Evolutionary conservation across 2,329 filamentous ascomycete genomes (phyloP), one percentile per base, ranked within the genome.

Genomic region (Fusarium compactum): DNA sequence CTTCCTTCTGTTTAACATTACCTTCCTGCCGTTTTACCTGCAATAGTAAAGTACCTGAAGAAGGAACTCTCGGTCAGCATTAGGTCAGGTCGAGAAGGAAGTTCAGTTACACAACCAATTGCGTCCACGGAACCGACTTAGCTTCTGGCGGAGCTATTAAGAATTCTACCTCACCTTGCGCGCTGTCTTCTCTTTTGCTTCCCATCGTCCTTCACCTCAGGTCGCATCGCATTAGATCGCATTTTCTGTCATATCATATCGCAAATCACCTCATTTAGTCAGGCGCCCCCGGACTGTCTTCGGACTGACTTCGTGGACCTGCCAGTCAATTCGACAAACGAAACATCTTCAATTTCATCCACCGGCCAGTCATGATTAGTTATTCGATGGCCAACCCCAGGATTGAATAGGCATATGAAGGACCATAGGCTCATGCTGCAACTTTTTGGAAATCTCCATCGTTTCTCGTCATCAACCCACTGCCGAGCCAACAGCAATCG

Each of bases 301-400:
- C 61, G 38, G 50, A 18, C n/a, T 30, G 30, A 55, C 52, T 44
- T 50, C 45, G 45, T 55, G 56, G 30, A 30, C 22, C 45, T 56
- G 45, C 29, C 25, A 22, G 25, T 56, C 30, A 45, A 30, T 25
- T 47, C n/a, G 32, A 51, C 47, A 65, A 55, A 63, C 61, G 44
- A 65, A 48, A 63, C 60, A 48, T 56, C 34, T 20, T 71, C 50
- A 25, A 25, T 27, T 47, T 38, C 20, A 40, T 18, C 52, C 51
- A 59, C 56, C 44, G 40, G 48, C 55, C 52, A 56, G 52, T 45
- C 57, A 67, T 68, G 62, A 47, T 55, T 73, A 64, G 65, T 71
- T 74, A 73, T 69, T 58, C 71, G 67, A 67, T 67, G 56, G 58
- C 56, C 52, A 52, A 52, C 27, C 55, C 30, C 40, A 46, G 53